Evolutionary conservation across 257 asterid genomes (phyloP).

Genomic region (Verbascum thapsus): DNA sequence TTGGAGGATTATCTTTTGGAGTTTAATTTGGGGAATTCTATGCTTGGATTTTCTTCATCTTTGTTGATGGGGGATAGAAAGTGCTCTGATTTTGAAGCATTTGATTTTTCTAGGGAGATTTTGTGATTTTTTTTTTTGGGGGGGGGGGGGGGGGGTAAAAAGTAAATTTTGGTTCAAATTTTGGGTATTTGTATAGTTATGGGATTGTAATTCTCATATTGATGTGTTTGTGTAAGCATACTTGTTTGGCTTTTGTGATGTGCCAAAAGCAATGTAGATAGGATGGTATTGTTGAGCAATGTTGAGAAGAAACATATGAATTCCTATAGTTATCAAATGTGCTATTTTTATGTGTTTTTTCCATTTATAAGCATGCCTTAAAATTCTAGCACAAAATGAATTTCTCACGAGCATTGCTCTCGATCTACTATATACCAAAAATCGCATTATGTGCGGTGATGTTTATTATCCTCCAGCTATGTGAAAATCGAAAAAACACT

Average conservation of each 20-base stretch:
- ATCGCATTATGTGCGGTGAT: no score
- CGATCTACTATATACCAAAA: no score
- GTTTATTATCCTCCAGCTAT: no score
- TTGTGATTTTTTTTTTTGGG: constrained; percentile 19
- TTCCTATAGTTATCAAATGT: no score
- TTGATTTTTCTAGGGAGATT: constrained; percentile 20
- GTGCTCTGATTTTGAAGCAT: constrained; percentile 49
- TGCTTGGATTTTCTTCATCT: constrained; percentile 74
- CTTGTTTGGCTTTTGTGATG: constrained; percentile 3
- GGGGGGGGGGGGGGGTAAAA: not conserved
- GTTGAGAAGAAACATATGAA: constrained; percentile 2
- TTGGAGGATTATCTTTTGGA: constrained; percentile 76
- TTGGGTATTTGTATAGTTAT: constrained; percentile 19
- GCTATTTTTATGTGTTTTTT: not conserved
- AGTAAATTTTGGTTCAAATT: constrained; percentile 7
- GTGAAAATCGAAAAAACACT: no score
- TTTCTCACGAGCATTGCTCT: no score
- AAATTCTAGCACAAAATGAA: no score
- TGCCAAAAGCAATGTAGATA: constrained; percentile 9
- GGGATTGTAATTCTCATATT: constrained; percentile 23
- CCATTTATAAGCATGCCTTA: no score
- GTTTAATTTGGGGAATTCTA: constrained; percentile 66
- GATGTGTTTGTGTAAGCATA: not conserved
- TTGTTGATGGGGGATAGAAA: constrained; percentile 40
- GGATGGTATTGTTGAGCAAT: constrained; percentile 18